Percentiles rank a stretch among this genome's conserved stretches.
These are phyloP conservation scores for Plasmodium coatneyi DNA, from an alignment of 169 alveolate species.

Conservation along the genomic window DNA sequence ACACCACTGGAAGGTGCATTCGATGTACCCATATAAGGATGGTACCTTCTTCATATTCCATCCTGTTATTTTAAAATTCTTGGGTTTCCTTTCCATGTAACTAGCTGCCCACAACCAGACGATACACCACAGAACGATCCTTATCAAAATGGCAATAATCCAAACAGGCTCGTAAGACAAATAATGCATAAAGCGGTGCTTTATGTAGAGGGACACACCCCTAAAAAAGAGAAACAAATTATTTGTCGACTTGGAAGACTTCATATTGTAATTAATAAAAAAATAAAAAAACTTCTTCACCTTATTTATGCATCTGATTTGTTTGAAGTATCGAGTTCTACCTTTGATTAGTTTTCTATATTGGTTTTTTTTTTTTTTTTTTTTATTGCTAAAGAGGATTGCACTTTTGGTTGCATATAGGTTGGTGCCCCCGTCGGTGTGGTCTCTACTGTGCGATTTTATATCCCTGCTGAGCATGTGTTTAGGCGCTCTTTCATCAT, in stretches of 20 bases:
- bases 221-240: slow-evolving; percentile 34
- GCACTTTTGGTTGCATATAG: slow-evolving; percentile 27
- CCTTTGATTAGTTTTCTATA: not conserved
- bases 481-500: not conserved
- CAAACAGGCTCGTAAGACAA: slow-evolving; percentile 76
- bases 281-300: slow-evolving; percentile 21
- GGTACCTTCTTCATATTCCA: slow-evolving; percentile 84
- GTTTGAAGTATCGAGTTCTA: not conserved
- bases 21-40: slow-evolving; percentile 77
- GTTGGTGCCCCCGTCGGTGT: not conserved
- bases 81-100: slow-evolving; percentile 81
- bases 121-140: slow-evolving; percentile 84
- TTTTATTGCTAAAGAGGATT: slow-evolving; percentile 28
- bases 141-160: slow-evolving; percentile 80
- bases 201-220: slow-evolving; percentile 28
- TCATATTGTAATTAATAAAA: slow-evolving; percentile 60
- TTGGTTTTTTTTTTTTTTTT: not conserved
- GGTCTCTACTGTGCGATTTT: not conserved
- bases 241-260: slow-evolving; percentile 29
- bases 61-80: slow-evolving; percentile 75
- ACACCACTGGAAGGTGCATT: slow-evolving; percentile 82
- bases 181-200: slow-evolving; percentile 44
- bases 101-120: slow-evolving; percentile 87
- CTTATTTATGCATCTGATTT: slow-evolving; percentile 1
- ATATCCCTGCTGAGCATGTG: not conserved